phyloP scores from a whole-genome alignment of 2,329 filamentous ascomycete species.

The Fusarium nematophilum region DNA sequence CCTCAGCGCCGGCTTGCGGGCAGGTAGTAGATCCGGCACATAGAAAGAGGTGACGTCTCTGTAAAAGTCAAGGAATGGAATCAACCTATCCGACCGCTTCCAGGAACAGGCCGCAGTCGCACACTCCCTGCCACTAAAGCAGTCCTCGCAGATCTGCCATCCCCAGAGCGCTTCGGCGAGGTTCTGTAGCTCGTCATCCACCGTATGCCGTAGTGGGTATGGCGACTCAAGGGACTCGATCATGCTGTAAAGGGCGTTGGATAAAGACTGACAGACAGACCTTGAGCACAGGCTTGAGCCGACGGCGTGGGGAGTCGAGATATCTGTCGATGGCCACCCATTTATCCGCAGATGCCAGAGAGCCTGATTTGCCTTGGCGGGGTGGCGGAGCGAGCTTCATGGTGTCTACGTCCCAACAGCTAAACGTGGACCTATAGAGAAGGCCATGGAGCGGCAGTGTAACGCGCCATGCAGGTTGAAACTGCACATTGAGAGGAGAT shows the following conservation, averaged over 20 bases:
- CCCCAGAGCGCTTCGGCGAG: not conserved
- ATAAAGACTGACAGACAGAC: no score
- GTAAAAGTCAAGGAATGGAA: conserved; percentile 2
- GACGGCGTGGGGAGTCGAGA: no score
- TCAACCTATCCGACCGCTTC: not conserved
- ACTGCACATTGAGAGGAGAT: no score
- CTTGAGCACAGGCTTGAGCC: no score
- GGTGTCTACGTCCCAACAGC: no score
- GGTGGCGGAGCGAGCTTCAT: no score
- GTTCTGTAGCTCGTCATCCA: not conserved
- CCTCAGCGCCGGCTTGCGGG: not conserved
- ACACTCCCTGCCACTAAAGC: not conserved
- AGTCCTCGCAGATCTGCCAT: not conserved
- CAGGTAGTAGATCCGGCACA: not conserved
- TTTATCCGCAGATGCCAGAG: no score
- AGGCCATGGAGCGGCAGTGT: no score
- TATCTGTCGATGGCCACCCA: no score
- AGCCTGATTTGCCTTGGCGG: no score
- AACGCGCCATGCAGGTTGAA: no score
- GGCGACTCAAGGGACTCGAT: not conserved
- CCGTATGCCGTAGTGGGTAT: not conserved
- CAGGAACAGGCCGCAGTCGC: not conserved
- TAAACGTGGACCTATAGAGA: no score
- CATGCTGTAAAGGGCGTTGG: not conserved
- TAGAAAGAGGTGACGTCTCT: not conserved